Conservation (phyloP, 2,329 filamentous ascomycete genomes). For the Phoma sp. region DNA sequence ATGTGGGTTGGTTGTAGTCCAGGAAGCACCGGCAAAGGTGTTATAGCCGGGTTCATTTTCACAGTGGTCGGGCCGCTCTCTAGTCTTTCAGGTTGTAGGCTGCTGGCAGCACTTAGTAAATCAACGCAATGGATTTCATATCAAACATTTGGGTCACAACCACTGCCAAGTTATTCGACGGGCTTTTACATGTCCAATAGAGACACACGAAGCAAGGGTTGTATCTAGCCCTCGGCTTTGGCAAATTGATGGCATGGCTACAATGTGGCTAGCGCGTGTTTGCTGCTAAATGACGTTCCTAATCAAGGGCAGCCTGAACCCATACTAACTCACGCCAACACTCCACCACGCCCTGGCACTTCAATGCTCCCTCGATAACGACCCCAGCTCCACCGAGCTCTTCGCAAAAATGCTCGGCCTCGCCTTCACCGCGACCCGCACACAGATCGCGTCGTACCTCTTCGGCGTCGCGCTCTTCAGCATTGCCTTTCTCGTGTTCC, state of each 20-base stretch:
- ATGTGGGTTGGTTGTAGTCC: not conserved
- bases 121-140: not conserved
- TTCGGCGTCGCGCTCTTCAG: slow-evolving; percentile 83
- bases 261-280: slow-evolving; percentile 16
- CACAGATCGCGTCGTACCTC: slow-evolving; percentile 73
- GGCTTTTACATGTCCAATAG: not conserved
- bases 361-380: slow-evolving; percentile 19
- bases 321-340: slow-evolving; percentile 9
- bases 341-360: not conserved
- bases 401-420: slow-evolving; percentile 43
- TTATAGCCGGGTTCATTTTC: slow-evolving; percentile 10
- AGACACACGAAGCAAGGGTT: slow-evolving; percentile 7
- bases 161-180: not conserved
- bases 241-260: slow-evolving; percentile 4
- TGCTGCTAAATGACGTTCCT: slow-evolving; percentile 12
- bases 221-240: not conserved
- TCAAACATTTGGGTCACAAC: not conserved
- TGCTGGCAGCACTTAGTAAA: not conserved
- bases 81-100: not conserved
- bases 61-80: slow-evolving; percentile 7
- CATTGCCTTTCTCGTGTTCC: slow-evolving; percentile 88
- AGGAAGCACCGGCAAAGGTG: slow-evolving; percentile 4
- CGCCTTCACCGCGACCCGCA: slow-evolving; percentile 61
- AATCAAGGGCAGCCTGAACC: slow-evolving; percentile 10
- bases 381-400: slow-evolving; percentile 31